phyloP scores from a whole-genome alignment of 2,329 filamentous ascomycete genomes.

The Nothophaeocryptopus gaeumannii region DNA sequence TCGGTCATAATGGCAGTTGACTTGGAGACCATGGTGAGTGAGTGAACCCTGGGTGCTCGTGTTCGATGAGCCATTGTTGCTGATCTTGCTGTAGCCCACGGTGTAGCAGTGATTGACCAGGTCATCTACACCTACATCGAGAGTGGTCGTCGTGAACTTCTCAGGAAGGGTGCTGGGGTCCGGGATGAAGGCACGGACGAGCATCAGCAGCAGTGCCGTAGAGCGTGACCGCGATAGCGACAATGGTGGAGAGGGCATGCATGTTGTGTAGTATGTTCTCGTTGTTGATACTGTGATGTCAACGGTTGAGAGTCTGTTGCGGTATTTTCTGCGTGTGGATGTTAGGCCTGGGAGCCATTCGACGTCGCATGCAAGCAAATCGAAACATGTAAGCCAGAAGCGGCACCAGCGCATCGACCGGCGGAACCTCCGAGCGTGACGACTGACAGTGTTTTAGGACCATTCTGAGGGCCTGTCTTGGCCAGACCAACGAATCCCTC shows the following conservation, averaged over 20 bases:
- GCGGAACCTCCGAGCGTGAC: too few relatives aligned
- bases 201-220: conserved; percentile 3
- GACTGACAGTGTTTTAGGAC: too few relatives aligned
- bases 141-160: conserved; percentile 13
- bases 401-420: too few relatives aligned
- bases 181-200: conserved; percentile 8
- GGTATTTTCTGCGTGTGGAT: too few relatives aligned
- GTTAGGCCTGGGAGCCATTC: too few relatives aligned
- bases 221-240: conserved; percentile 11
- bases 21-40: conserved; percentile 22
- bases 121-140: conserved; percentile 12
- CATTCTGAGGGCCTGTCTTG: too few relatives aligned
- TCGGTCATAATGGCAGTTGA: conserved; percentile 18
- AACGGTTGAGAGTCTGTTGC: too few relatives aligned
- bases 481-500: too few relatives aligned
- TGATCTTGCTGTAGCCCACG: conserved; percentile 13
- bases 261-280: conserved; percentile 1
- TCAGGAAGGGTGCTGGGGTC: conserved; percentile 14
- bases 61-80: conserved; percentile 17
- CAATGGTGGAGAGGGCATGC: background rate
- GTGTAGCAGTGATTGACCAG: conserved; percentile 18
- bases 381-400: too few relatives aligned
- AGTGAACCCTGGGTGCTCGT: conserved; percentile 15
- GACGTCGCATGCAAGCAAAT: too few relatives aligned
- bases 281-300: background rate